phyloP scores from a whole-genome alignment of 2,329 filamentous ascomycete genomes.

The Alternaria arborescens region DNA sequence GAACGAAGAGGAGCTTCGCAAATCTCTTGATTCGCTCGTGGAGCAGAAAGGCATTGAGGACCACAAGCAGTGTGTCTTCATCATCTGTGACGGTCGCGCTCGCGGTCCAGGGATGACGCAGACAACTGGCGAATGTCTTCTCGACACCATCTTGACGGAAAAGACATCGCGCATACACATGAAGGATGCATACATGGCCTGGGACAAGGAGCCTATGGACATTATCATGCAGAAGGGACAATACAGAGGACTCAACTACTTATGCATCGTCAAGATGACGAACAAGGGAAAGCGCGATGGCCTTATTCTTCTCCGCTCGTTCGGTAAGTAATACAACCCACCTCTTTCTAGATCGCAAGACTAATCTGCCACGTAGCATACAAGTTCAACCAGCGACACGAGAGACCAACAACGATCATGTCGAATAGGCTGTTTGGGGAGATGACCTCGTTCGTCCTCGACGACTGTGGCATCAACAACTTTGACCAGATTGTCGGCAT shows the following conservation, averaged over 20 bases:
- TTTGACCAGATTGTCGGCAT: slow-evolving; percentile 24
- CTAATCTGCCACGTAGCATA: slow-evolving; percentile 38
- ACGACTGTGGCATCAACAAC: slow-evolving; percentile 10
- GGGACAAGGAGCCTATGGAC: slow-evolving; percentile 51
- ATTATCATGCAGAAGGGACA: slow-evolving; percentile 51
- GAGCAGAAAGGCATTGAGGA: slow-evolving; percentile 55
- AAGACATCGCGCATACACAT: slow-evolving; percentile 44
- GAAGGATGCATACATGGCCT: slow-evolving; percentile 51
- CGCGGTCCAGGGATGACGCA: slow-evolving; percentile 59
- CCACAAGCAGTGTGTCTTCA: slow-evolving; percentile 57
- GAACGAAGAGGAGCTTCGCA: slow-evolving; percentile 55
- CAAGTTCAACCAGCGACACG: slow-evolving; percentile 57
- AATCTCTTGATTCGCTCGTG: slow-evolving; percentile 59
- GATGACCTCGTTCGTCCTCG: slow-evolving; percentile 16
- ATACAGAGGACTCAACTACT: slow-evolving; percentile 58
- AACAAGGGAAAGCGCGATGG: slow-evolving; percentile 63
- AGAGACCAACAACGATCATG: slow-evolving; percentile 28
- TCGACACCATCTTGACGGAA: slow-evolving; percentile 56
- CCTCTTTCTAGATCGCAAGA: too few relatives aligned
- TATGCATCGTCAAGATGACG: slow-evolving; percentile 60
- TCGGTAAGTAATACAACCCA: slow-evolving; percentile 26
- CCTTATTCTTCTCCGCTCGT: slow-evolving; percentile 60
- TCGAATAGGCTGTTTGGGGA: slow-evolving; percentile 21
- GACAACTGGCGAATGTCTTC: slow-evolving; percentile 59
- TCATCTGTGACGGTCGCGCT: slow-evolving; percentile 60